Base-by-base conservation (phyloP, 2,329 filamentous ascomycete species). In the Alternaria viburni region DNA sequence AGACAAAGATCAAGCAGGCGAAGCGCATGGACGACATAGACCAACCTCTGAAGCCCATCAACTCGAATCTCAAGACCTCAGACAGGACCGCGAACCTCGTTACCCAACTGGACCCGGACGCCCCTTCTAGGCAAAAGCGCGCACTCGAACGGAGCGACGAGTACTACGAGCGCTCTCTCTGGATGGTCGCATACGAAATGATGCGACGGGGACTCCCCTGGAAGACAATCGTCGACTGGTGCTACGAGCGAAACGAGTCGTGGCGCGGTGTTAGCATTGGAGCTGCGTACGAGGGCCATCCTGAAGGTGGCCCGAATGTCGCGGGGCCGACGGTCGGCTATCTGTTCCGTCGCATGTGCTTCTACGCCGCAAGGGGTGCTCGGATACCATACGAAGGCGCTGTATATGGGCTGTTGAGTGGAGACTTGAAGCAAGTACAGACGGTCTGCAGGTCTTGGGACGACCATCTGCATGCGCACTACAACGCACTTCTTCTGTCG, bases 111-210 rank as follows among this genome's bases (percentile, higher is more conserved):
- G 96, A 99, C 73, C 96, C 96, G 0, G 96, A 99, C 82, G 93
- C 93, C 6, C 85, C 89, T n/a, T 90, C 89, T 41, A 88, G 96
- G 64, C 94, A 98, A 79, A 86, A 86, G 52, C 88, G 92, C 57
- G 88, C 86, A 54, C 83, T 98, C 44, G 91, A 97, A 75, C 87
- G 89, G 23, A 89, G 94, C 72, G 96, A 99, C 75, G 89, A 93
- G 68, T 94, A 90, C 73, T 96, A 95, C 66, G 96, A 99, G 81
- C 88, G 91, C 57, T 91, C 93, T 3, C 92, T 97, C 50, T 98
- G 96, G 94, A 86, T 94, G 64, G 91, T 92, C n/a, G 96, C 93
- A 80, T 98, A 93, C 83, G 93, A 97, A 78, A 92, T 97, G 84
- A 84, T 99, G 56, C 89, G 95, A 52, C 89, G 93, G 49, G 96